Evolutionary conservation across 1,284 basidiomycete genomes (phyloP).

Genomic region (Apiotrichum laibachii): DNA sequence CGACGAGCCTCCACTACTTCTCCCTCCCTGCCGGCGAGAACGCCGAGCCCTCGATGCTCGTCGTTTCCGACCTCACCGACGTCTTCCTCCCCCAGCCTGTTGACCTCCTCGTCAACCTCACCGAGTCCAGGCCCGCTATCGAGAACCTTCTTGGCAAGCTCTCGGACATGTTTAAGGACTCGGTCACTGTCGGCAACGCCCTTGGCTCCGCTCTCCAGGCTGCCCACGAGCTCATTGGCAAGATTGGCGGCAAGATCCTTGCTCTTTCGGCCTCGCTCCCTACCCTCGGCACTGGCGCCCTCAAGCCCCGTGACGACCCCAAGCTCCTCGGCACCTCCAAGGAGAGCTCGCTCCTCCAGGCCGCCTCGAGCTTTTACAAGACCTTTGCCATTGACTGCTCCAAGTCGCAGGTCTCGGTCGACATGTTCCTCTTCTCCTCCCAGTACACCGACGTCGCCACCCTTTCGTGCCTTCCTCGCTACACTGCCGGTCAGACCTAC

Average conservation of each 20-base stretch:
- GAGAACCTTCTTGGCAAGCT: constrained; percentile 79
- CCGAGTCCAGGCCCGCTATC: constrained; percentile 75
- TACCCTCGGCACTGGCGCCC: constrained; percentile 80
- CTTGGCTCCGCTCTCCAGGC: constrained; percentile 95
- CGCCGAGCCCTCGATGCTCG: constrained; percentile 90
- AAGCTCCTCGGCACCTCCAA: constrained; percentile 94
- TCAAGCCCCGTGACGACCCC: constrained; percentile 95
- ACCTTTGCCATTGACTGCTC: constrained; percentile 99
- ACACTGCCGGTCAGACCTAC: constrained; percentile 97
- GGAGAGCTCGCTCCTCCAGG: constrained; percentile 82
- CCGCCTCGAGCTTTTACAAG: constrained; percentile 94
- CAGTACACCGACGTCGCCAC: constrained; percentile 95
- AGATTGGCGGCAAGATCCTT: constrained; percentile 93
- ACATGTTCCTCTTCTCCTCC: constrained; percentile 97
- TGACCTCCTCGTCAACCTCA: constrained; percentile 90
- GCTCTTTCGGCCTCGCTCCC: constrained; percentile 86
- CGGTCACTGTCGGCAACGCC: constrained; percentile 85
- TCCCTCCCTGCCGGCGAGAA: constrained; percentile 70
- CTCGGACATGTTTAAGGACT: constrained; percentile 96
- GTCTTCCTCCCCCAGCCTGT: constrained; percentile 96
- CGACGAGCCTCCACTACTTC: constrained; percentile 94
- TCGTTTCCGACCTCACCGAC: constrained; percentile 94
- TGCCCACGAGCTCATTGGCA: constrained; percentile 88
- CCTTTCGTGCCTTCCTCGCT: constrained; percentile 75
- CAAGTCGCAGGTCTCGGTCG: constrained; percentile 92